Base-by-base conservation (phyloP, 768 basidiomycete species). In the Suillus brevipes region DNA sequence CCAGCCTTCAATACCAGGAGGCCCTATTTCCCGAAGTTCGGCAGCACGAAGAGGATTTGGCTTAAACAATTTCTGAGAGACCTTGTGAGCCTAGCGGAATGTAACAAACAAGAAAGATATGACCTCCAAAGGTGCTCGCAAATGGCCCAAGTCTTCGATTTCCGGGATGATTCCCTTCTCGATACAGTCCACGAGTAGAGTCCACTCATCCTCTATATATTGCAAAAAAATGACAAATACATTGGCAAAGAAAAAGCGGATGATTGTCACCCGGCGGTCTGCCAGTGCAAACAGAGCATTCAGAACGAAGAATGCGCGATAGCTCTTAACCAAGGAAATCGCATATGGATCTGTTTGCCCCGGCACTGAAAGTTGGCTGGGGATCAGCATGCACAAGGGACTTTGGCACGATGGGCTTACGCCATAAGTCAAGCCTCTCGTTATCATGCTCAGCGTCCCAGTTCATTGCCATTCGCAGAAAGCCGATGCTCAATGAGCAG, bases 321-420 rank as follows among this genome's bases (percentile, higher is more conserved):
- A 66, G 23, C 59, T 62, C 16, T 20, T 23, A 16, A 74, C 68
- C 57, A 72, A 70, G 50, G 69, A 65, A 36, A 68, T 59, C 2
- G 73, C 73, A 2, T 72, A 2, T 2, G 73, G 71, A 56, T 71
- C 72, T 1, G 71, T 70, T 3, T 67, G 45, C 20, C 66, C 50
- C 3, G 71, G 67, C 16, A 64, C 72, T 72, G 25, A 36, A 25
- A 53, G 4, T 43, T 31, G 7, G 9, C 31, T 34, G 14, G 8
- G 5, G 25, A 61, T 57, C 37, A 60, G 38, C 10, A 25, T 36
- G 38, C 25, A 34, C 25, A 2, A 36, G 59, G 9, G 14, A 23
- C 20, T 36, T 25, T 12, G 2, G 4, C 25, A 12, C 10, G 4
- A 36, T 3, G 5, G n/a, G 10, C 62, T 63, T 37, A 53, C 60